phyloP scores from a whole-genome alignment of 352 stramenopile species.

The Pythium sukuiense region DNA sequence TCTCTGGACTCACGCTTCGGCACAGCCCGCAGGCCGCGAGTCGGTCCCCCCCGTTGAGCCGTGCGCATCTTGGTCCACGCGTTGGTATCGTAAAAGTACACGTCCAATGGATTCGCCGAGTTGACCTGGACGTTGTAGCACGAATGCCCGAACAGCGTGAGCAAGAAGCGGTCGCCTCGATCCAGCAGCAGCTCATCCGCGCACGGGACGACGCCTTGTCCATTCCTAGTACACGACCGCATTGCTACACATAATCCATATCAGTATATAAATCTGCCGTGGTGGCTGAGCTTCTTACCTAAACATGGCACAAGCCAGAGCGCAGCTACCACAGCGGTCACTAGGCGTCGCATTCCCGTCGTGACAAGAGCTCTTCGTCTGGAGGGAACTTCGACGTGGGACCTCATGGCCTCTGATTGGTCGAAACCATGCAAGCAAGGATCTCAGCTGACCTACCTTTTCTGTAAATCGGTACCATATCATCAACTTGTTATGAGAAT shows the following conservation, averaged over 20 bases:
- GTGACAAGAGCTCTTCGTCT: not conserved
- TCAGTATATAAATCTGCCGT: not conserved
- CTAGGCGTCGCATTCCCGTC: not conserved
- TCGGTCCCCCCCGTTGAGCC: not conserved
- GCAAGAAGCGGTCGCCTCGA: conserved; percentile 44
- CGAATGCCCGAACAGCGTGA: conserved; percentile 53
- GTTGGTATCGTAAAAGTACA: conserved; percentile 48
- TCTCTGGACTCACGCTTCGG: not conserved
- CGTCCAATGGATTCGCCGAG: conserved; percentile 43
- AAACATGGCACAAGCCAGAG: not conserved
- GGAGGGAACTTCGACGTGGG: not conserved
- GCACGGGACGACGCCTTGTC: conserved; percentile 49
- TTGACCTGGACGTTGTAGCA: conserved; percentile 51
- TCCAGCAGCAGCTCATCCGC: conserved; percentile 47
- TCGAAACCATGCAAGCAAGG: not conserved
- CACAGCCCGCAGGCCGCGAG: not conserved
- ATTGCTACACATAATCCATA: conserved; percentile 8
- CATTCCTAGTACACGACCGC: conserved; percentile 46
- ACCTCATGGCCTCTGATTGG: not conserved
- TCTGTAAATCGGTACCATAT: not conserved
- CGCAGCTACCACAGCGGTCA: not conserved
- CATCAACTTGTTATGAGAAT: not conserved
- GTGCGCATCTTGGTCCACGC: conserved; percentile 3
- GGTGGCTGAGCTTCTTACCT: not conserved
- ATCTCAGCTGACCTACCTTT: conserved; percentile 2